phyloP scores from a whole-genome alignment of 257 asterid genomes.

The Eucommia ulmoides region DNA sequence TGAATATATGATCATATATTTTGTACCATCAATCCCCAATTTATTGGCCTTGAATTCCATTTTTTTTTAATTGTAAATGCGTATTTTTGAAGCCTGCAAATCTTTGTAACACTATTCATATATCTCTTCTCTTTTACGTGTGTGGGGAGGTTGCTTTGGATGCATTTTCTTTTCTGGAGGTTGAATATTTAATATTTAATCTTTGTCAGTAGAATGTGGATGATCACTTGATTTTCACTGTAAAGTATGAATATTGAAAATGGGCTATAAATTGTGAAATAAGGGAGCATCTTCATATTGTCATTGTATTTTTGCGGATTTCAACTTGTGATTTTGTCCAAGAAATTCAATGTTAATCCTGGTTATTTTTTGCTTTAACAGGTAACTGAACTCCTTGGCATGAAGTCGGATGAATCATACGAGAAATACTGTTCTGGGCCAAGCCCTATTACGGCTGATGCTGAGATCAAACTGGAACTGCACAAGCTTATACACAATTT shows the following conservation, averaged over 20 bases:
- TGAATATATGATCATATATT: too few relatives aligned
- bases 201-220: neutral
- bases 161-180: too few relatives aligned
- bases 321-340: too few relatives aligned
- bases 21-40: too few relatives aligned
- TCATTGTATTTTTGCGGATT: neutral
- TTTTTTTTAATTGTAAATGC: too few relatives aligned
- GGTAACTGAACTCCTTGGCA: conserved; percentile 61
- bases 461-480: conserved; percentile 47
- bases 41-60: too few relatives aligned
- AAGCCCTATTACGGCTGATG: conserved; percentile 50
- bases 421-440: conserved; percentile 63
- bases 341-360: conserved; percentile 7
- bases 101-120: too few relatives aligned
- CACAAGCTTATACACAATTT: conserved; percentile 75
- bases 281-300: neutral
- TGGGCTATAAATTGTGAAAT: neutral
- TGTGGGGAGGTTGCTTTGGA: too few relatives aligned
- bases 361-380: conserved; percentile 17
- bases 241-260: neutral
- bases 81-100: too few relatives aligned
- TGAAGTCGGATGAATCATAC: conserved; percentile 39
- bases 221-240: neutral
- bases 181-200: neutral
- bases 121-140: too few relatives aligned